Percentiles rank a stretch among this genome's conserved stretches.
Conservation (phyloP, 164 flowering plant species). For the Vitis labrusca region DNA sequence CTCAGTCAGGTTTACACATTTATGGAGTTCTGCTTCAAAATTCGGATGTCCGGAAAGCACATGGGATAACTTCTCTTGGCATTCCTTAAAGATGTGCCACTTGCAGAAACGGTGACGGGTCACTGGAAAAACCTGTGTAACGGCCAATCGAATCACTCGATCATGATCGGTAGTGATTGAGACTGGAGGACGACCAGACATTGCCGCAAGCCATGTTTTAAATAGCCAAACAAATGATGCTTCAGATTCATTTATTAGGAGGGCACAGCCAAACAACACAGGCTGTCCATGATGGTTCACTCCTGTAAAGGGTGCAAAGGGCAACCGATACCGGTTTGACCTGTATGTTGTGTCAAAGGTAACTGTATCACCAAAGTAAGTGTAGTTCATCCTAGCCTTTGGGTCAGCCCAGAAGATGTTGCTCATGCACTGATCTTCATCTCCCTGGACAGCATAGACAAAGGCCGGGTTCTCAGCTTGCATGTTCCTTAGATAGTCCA, state of each 20-base stretch:
- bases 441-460: slow-evolving; percentile 42
- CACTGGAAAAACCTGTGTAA: slow-evolving; percentile 35
- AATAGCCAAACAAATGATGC: slow-evolving; percentile 48
- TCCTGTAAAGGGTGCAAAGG: slow-evolving; percentile 47
- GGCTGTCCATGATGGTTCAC: slow-evolving; percentile 52
- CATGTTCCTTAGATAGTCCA: slow-evolving; percentile 30
- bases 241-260: slow-evolving; percentile 40
- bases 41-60: slow-evolving; percentile 28
- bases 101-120: slow-evolving; percentile 46
- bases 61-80: slow-evolving; percentile 37
- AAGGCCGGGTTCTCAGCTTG: slow-evolving; percentile 41
- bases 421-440: slow-evolving; percentile 38
- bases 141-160: slow-evolving; percentile 30
- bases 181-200: slow-evolving; percentile 36
- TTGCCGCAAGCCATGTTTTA: slow-evolving; percentile 40
- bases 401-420: slow-evolving; percentile 49
- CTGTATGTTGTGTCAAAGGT: slow-evolving; percentile 47
- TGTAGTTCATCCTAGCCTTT: slow-evolving; percentile 34
- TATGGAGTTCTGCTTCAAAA: slow-evolving; percentile 45
- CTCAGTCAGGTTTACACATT: slow-evolving; percentile 40
- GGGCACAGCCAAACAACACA: slow-evolving; percentile 49
- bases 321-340: slow-evolving; percentile 36
- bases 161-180: slow-evolving; percentile 48
- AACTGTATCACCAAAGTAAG: slow-evolving; percentile 47
- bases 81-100: slow-evolving; percentile 47